Base-by-base conservation (phyloP, 164 flowering plant genomes). In the Liriodendron chinense region DNA sequence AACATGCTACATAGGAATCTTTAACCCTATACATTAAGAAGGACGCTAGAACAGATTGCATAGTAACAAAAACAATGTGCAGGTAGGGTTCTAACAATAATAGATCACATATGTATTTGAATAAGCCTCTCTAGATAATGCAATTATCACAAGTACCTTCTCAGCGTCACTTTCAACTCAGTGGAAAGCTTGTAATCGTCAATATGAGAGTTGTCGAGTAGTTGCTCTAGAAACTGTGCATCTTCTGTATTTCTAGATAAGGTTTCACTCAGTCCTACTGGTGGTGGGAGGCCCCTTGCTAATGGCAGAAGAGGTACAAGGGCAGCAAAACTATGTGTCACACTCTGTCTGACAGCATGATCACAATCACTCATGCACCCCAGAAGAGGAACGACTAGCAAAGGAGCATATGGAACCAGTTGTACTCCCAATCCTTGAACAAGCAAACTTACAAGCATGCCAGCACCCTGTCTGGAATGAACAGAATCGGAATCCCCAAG, bases 281-380 rank as follows among this genome's bases (percentile, higher is more conserved):
- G 98, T 22, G 89, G 90, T 23, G 96, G 85, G 71, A 94, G 81
- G 13, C 99, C 99, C 59, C 98, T 82, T 28, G 99, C 98, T 76
- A 96, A 81, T 24, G 99, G 99, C 81, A 96, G 97, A 78, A 96
- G 97, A 84, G 99, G 99, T 26, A 96, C 99, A 73, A 96, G 90
- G 13, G 98, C 93, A 79, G 99, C 99, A 91, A 96, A 96, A 83
- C 98, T 94, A 53, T 89, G 97, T 26, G 98, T 96, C 62, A 96
- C 98, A 85, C 94, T 90, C 80, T 91, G 94, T 77, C 99, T 87
- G 66, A 96, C 99, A 50, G 95, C 87, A 77, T 78, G 85, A 80
- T 96, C 96, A 85, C 84, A 83, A 81, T 96, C 99, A 83, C 98
- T 86, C 99, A 96, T 96, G 80, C 99, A 93, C 84, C 93, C 85